phyloP scores from a whole-genome alignment of 768 basidiomycete genomes.

The Auricularia auricula-judae region DNA sequence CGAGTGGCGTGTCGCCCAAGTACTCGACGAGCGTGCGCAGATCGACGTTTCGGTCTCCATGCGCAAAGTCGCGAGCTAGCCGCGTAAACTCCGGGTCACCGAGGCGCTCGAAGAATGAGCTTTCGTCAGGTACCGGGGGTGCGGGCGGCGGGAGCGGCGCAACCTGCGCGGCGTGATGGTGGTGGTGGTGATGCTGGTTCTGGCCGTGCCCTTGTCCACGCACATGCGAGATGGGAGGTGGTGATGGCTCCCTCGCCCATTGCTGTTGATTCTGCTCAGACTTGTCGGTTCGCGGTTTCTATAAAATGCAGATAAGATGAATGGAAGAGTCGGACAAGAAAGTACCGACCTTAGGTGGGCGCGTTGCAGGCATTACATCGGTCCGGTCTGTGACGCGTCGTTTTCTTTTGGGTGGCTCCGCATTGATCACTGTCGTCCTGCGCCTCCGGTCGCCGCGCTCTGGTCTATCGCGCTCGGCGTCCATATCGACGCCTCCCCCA shows the following conservation, averaged over 20 bases:
- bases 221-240: neutral
- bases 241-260: neutral
- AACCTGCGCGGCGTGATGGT: neutral
- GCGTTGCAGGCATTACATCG: neutral
- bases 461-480: neutral
- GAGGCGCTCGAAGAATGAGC: constrained; percentile 90
- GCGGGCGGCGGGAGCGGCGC: neutral
- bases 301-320: neutral
- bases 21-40: constrained; percentile 75
- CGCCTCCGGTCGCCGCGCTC: neutral
- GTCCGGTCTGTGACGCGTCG: neutral
- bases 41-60: constrained; percentile 39
- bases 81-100: constrained; percentile 17
- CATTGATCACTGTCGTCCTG: neutral
- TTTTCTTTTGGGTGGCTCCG: neutral
- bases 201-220: neutral
- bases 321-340: too few species aligned
- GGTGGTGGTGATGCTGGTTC: neutral
- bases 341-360: neutral
- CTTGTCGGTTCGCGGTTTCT: neutral
- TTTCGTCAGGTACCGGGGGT: constrained; percentile 39
- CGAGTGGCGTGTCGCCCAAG: constrained; percentile 70
- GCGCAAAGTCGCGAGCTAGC: neutral
- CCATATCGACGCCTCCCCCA: neutral
- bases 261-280: neutral